Conservation (phyloP, 2,329 filamentous ascomycete genomes). For the Pseudofabraea citricarpa region DNA sequence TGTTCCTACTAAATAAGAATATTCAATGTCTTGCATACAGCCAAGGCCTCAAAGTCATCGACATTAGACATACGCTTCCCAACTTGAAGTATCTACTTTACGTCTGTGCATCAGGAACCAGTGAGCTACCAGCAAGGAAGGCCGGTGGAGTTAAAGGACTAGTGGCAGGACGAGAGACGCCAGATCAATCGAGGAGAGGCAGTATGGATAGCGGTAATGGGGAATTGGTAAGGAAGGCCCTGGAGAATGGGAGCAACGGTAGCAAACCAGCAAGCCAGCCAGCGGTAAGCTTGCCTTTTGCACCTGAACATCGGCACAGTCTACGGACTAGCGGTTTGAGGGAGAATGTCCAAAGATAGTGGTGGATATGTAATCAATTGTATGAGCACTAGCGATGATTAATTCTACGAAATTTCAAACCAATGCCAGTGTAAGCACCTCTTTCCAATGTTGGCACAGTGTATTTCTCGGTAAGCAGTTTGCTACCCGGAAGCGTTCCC, state of each 20-base stretch:
- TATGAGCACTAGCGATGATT: too few relatives aligned
- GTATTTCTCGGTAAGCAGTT: too few relatives aligned
- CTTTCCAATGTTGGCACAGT: too few relatives aligned
- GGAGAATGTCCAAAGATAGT: conserved; percentile 18
- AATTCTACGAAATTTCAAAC: too few relatives aligned
- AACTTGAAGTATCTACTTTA: conserved; percentile 93
- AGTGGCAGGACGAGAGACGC: conserved; percentile 37
- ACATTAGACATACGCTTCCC: conserved; percentile 86
- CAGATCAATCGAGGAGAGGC: conserved; percentile 17
- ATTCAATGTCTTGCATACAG: conserved; percentile 66
- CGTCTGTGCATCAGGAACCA: conserved; percentile 74
- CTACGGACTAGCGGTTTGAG: conserved; percentile 28
- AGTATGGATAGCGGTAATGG: conserved; percentile 24
- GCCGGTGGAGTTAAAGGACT: conserved; percentile 56
- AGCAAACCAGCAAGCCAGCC: conserved; percentile 1
- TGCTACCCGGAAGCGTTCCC: too few relatives aligned
- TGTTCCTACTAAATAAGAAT: conserved; percentile 95
- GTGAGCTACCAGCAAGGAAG: conserved; percentile 57
- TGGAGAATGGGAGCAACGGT: conserved; percentile 17
- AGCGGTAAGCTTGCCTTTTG: conserved; percentile 12
- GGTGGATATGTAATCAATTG: too few relatives aligned
- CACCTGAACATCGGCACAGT: conserved; percentile 16
- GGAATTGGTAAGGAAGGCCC: conserved; percentile 19
- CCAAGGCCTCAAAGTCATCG: conserved; percentile 74
- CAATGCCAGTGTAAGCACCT: too few relatives aligned